phyloP scores from a whole-genome alignment of 345 rosid genomes.

The Angophora floribunda region DNA sequence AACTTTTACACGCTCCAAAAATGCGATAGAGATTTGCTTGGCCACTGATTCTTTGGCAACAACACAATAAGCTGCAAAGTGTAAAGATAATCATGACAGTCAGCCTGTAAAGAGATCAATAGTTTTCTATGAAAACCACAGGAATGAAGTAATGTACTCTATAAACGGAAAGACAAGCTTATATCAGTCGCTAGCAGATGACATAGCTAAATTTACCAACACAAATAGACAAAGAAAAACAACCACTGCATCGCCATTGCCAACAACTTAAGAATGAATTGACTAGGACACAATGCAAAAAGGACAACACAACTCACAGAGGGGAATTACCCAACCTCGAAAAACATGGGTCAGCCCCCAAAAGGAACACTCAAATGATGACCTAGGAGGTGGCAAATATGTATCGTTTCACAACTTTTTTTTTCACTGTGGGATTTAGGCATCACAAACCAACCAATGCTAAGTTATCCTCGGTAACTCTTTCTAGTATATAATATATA shows the following conservation, averaged over 20 bases:
- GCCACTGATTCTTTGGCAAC: slow-evolving; percentile 89
- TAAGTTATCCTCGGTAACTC: background rate
- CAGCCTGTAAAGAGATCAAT: background rate
- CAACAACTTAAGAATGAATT: background rate
- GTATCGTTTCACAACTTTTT: background rate
- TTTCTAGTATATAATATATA: background rate
- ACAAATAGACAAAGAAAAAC: background rate
- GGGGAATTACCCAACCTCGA: background rate
- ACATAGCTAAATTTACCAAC: background rate
- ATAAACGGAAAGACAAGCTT: background rate
- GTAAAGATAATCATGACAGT: background rate
- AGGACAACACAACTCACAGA: background rate
- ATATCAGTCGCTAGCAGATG: background rate
- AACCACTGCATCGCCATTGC: background rate
- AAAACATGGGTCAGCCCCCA: background rate
- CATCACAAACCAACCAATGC: background rate
- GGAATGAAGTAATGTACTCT: background rate
- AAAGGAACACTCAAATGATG: background rate
- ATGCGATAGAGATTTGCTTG: slow-evolving; percentile 91
- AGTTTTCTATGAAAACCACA: background rate
- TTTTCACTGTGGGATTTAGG: background rate
- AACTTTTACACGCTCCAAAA: slow-evolving; percentile 83
- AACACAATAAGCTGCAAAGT: slow-evolving; percentile 78
- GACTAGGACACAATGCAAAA: background rate
- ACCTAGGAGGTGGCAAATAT: background rate